A percentile compares a stretch with the other conserved stretches of the same genome.
Evolutionary conservation across 2,329 filamentous ascomycete species (phyloP).

Genomic region (Cladosporium sphaerospermum): DNA sequence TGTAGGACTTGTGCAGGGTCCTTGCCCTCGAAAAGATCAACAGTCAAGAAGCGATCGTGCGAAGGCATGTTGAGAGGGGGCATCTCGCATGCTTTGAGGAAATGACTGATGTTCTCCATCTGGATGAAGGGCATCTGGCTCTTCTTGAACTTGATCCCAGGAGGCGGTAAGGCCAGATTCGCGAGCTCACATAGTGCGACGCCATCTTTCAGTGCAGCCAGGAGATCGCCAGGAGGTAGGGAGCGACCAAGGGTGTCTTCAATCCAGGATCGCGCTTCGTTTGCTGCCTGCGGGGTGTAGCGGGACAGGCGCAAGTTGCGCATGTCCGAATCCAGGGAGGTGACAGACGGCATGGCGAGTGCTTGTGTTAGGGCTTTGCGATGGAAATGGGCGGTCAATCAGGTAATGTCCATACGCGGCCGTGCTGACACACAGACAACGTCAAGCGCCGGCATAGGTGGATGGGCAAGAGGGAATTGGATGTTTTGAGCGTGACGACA

Average conservation of each 20-base stretch:
- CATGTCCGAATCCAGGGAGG: conserved; percentile 91
- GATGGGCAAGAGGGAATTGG: conserved; percentile 4
- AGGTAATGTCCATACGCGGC: not conserved
- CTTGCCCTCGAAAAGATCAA: conserved; percentile 92
- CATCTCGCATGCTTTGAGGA: conserved; percentile 79
- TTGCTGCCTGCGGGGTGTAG: conserved; percentile 85
- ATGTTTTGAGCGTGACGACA: conserved; percentile 3
- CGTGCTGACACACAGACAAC: not conserved
- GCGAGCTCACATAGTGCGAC: conserved; percentile 88
- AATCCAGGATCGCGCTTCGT: conserved; percentile 80
- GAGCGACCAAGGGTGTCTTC: conserved; percentile 70
- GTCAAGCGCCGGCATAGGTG: not conserved
- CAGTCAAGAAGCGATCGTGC: conserved; percentile 94
- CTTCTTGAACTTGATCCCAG: conserved; percentile 81
- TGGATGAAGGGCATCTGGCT: conserved; percentile 97
- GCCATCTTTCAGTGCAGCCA: conserved; percentile 84
- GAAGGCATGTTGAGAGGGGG: conserved; percentile 81
- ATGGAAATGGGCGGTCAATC: not conserved
- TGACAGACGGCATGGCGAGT: conserved; percentile 75
- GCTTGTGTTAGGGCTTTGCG: not conserved
- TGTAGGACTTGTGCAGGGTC: conserved; percentile 94
- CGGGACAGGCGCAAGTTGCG: conserved; percentile 85
- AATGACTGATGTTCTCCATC: conserved; percentile 99
- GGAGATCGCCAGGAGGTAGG: conserved; percentile 66
- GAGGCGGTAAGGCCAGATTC: conserved; percentile 70